Percentiles rank a stretch among this genome's conserved stretches.
phyloP scores from a whole-genome alignment of 805 yeast species.

The Candida dajiaensis region DNA sequence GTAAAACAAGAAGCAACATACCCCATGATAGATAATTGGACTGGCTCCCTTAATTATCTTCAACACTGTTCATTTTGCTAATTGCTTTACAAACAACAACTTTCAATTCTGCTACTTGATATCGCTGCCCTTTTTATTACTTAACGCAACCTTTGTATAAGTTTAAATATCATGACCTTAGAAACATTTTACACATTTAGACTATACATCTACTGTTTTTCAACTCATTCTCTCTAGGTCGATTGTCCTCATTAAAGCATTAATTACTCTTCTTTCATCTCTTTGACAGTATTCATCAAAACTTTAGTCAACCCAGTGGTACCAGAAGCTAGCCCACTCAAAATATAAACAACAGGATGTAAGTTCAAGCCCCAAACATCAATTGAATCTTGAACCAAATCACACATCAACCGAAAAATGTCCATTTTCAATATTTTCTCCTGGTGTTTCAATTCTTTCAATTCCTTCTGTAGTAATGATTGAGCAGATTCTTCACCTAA shows the following conservation, averaged over 20 bases:
- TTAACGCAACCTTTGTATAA: neutral
- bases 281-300: conserved; percentile 18
- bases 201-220: no score
- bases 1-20: neutral
- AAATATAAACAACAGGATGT: conserved; percentile 15
- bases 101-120: neutral
- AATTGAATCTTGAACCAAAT: conserved; percentile 41
- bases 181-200: neutral
- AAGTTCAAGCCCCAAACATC: conserved; percentile 36
- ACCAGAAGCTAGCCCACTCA: conserved; percentile 21
- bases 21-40: no score
- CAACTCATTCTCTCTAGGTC: neutral
- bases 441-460: conserved; percentile 30
- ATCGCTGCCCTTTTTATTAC: neutral
- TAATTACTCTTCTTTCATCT: conserved; percentile 6
- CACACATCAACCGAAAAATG: conserved; percentile 37
- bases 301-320: conserved; percentile 21
- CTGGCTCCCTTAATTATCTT: neutral
- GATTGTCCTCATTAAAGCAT: neutral
- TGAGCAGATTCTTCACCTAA: conserved; percentile 2
- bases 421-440: conserved; percentile 34
- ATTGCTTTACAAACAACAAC: neutral
- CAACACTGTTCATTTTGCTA: neutral
- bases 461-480: conserved; percentile 18
- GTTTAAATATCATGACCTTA: neutral